Evolutionary conservation across 1,284 basidiomycete species (phyloP), one percentile per base, ranked within the genome.

Genomic region (Rhodotorula glutinis): DNA sequence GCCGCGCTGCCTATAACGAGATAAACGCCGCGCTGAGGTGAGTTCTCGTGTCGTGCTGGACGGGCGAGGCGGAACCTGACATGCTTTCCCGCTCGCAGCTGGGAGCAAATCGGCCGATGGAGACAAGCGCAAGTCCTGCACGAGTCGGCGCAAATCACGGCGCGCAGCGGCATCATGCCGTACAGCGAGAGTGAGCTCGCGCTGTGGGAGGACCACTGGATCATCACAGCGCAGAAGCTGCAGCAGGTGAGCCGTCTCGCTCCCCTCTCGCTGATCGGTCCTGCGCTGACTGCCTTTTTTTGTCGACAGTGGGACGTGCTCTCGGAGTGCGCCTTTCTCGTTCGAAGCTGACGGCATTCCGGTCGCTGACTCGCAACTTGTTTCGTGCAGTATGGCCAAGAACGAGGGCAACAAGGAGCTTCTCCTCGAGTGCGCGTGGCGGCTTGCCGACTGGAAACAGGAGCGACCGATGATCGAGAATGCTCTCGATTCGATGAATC

Each of bases 161-260:
- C 92, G 9, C 86, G 93, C 53, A 83, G 86, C 17, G 91, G 92
- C 13, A 68, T 69, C 19, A 86, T 98, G 56, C 88, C 93, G 1
- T 98, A 96, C 81, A 90, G 90, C 44, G 96, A 99, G 79, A 85
- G 89, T 10, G 97, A 99, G 79, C 98, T 96, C 79, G 92, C 91
- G 75, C 82, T 99, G 25, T 99, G 96, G 96, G 96, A 98, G 79
- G 96, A 99, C 78, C 96, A 99, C 79, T 99, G 97, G 96, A 91
- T 98, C 69, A 82, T 96, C 23, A 87, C 94, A 7, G 90, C 93
- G 0, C 91, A 96, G 79, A 98, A 98, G 80, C 82, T 99, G 30
- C 96, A 98, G 78, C 90, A 77, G 66, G 76, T 77, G 52, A 53
- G 75, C 57, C 49, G 19, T 17, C 17, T 25, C 7, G 21, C 19